phyloP scores from a whole-genome alignment of 345 rosid genomes.

The Salix koriyanagi region DNA sequence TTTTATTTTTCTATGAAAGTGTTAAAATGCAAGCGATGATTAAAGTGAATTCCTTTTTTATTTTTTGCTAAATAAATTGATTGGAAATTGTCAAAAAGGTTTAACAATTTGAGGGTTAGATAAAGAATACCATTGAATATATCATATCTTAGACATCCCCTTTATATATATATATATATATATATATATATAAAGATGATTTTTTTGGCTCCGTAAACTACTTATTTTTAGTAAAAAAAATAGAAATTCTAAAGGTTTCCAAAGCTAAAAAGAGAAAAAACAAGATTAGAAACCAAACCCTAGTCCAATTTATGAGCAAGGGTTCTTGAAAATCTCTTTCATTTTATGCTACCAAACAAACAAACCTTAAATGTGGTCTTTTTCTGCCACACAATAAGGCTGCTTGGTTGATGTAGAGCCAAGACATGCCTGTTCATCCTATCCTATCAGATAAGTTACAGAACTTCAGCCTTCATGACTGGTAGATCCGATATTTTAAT shows the following conservation, averaged over 20 bases:
- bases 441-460: neutral
- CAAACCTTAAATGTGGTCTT: neutral
- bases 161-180: neutral
- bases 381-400: neutral
- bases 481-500: too few relatives aligned
- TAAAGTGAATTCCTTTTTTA: neutral
- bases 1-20: neutral
- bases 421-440: neutral
- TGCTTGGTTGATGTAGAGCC: constrained; percentile 25
- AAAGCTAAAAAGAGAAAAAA: neutral
- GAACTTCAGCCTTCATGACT: too few relatives aligned
- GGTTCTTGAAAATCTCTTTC: neutral
- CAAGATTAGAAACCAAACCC: neutral
- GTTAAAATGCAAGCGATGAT: neutral
- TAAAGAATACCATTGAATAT: neutral
- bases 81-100: neutral
- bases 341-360: neutral
- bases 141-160: neutral
- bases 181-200: neutral
- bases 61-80: neutral
- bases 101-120: neutral
- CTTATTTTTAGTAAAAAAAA: too few relatives aligned
- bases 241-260: neutral
- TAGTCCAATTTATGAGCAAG: neutral
- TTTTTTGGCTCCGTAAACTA: neutral